Evolutionary conservation across 208 protist genomes (phyloP).

Genomic region (Jaenimonas drosophilae): DNA sequence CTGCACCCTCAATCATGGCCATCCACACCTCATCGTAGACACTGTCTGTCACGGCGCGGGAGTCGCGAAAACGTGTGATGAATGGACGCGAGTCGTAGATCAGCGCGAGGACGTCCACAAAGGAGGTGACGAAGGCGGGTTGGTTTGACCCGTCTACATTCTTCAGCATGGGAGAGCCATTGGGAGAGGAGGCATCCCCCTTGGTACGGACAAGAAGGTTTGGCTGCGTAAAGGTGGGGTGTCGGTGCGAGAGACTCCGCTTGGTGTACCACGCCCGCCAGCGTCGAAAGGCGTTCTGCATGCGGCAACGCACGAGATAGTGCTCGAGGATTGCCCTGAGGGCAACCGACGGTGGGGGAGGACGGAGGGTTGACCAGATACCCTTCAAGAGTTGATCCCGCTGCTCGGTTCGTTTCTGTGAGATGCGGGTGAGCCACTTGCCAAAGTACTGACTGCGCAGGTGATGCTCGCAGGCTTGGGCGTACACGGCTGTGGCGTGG

Average conservation of each 20-base stretch:
- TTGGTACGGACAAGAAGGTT: no score
- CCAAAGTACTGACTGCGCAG: conserved; percentile 7
- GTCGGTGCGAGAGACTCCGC: no score
- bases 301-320: no score
- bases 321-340: no score
- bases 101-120: conserved; percentile 22
- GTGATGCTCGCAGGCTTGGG: background rate
- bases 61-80: conserved; percentile 47
- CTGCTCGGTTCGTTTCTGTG: background rate
- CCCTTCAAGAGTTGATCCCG: background rate
- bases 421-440: conserved; percentile 5
- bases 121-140: no score
- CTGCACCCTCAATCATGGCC: conserved; percentile 54
- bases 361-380: background rate
- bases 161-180: no score
- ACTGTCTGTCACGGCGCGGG: conserved; percentile 24
- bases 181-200: no score
- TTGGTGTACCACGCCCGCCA: no score
- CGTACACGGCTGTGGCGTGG: conserved; percentile 2
- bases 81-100: conserved; percentile 25
- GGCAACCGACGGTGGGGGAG: no score
- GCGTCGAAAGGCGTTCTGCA: no score
- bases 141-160: no score
- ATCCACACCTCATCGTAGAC: conserved; percentile 75
- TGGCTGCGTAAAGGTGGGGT: no score